Base-by-base conservation (phyloP, 2,329 filamentous ascomycete genomes). In the Cryphonectria parasitica region DNA sequence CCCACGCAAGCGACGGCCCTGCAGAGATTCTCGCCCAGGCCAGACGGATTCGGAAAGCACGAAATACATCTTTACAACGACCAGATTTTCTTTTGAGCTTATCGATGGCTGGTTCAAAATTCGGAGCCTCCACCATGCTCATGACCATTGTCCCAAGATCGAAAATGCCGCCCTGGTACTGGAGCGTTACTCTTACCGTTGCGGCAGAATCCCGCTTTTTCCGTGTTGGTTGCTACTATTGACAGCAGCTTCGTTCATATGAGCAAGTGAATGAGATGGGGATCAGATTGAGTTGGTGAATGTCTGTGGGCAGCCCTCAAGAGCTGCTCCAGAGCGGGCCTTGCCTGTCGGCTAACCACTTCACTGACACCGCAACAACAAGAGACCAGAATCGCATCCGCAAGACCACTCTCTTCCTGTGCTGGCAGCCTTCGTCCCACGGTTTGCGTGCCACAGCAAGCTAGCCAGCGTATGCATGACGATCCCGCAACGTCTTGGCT, bases 11-110 rank as follows among this genome's bases (percentile, higher is more conserved):
- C 19, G 19, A 36, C 15, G n/a, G 22, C 17, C 58, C 58, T 36
- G 17, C 5, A 49, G 19, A 19, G 43, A 49, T 60, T 25, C 15
- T 34, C 31, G 58, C 58, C 28, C 58, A 39, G 58, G 58, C 31
- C 31, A 61, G 58, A 61, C 58, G 28, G 58, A 61, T 31, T 61
- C 58, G 58, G 58, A 17, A 36, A 36, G 22, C 58, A 19, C 34
- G 11, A 31, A 22, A 10, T 36, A 39, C 34, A 39, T n/a, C 19
- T 19, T 61, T n/a, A 60, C 10, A 61, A 10, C 0, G 31, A 22
- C 58, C 31, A 61, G 28, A 10, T 36, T 36, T 19, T 31, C 4
- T 34, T 36, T 39, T 49, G 43, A 49, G 22, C 43, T 49, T 22
- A 49, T 49, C 19, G 28, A 39, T 36, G 25, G 58, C 52, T n/a